These are phyloP conservation scores for Arthrobotrys conoides DNA, from an alignment of 2,329 filamentous ascomycete genomes.

Conservation along the genomic window DNA sequence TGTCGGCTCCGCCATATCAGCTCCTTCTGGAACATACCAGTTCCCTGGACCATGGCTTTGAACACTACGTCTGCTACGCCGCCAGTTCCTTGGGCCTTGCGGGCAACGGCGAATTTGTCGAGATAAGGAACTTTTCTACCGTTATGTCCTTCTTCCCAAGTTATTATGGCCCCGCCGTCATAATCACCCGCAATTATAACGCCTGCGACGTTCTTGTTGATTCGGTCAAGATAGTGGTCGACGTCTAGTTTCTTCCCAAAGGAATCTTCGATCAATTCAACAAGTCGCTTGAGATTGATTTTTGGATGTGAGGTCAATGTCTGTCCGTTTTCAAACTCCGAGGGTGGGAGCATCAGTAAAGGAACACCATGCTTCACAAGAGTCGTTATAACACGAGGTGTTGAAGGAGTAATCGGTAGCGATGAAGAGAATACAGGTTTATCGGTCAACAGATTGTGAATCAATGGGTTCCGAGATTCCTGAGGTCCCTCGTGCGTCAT, in stretches of 20 bases:
- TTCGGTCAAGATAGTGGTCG: slow-evolving; percentile 83
- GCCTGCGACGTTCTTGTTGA: slow-evolving; percentile 85
- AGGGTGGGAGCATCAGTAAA: slow-evolving; percentile 80
- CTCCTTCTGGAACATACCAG: slow-evolving; percentile 82
- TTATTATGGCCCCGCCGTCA: slow-evolving; percentile 93
- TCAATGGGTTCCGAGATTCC: slow-evolving; percentile 79
- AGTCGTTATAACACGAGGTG: slow-evolving; percentile 75
- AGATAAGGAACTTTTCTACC: slow-evolving; percentile 87
- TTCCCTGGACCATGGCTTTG: slow-evolving; percentile 85
- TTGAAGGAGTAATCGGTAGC: slow-evolving; percentile 74
- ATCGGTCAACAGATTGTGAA: slow-evolving; percentile 96
- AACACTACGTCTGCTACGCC: slow-evolving; percentile 97
- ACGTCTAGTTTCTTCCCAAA: slow-evolving; percentile 89
- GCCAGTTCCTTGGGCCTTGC: slow-evolving; percentile 86
- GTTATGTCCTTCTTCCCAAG: slow-evolving; percentile 81
- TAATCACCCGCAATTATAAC: slow-evolving; percentile 97
- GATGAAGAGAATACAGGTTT: slow-evolving; percentile 94
- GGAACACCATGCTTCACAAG: slow-evolving; percentile 93
- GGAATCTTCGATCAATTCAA: slow-evolving; percentile 92
- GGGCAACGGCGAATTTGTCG: slow-evolving; percentile 96
- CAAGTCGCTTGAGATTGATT: slow-evolving; percentile 85
- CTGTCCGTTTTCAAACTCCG: slow-evolving; percentile 68
- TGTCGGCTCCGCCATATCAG: slow-evolving; percentile 91
- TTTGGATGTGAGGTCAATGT: slow-evolving; percentile 76
- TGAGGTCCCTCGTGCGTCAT: slow-evolving; percentile 68